These are phyloP conservation scores for Magnusiomyces paraingens DNA, from an alignment of 1,139 yeast species.

Conservation along the genomic window DNA sequence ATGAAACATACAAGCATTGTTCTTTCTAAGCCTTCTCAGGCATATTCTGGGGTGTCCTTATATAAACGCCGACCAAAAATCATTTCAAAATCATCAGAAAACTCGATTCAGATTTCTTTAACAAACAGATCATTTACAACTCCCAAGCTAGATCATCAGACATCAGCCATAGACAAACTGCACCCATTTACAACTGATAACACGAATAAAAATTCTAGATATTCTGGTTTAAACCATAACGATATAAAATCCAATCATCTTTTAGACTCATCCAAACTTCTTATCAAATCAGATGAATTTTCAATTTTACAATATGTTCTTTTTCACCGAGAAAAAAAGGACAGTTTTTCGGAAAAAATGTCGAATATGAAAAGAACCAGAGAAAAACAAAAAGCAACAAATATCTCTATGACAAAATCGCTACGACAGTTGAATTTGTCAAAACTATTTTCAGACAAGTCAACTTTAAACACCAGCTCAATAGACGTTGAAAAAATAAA, in stretches of 20 bases:
- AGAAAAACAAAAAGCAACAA: background rate
- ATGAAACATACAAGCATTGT: background rate
- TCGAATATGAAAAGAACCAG: background rate
- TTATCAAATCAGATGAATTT: conserved; percentile 1
- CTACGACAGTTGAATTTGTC: background rate
- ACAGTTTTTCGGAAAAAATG: background rate
- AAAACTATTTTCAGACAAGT: background rate
- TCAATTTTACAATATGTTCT: background rate
- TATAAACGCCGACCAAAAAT: background rate
- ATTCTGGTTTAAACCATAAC: background rate
- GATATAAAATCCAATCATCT: background rate
- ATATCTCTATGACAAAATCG: background rate
- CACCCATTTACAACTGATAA: too few species aligned
- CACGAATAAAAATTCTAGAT: background rate
- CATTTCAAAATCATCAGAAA: background rate
- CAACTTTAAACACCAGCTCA: background rate
- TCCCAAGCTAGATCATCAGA: too few species aligned
- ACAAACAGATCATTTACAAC: background rate
- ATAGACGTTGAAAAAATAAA: background rate
- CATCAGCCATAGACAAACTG: too few species aligned
- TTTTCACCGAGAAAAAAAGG: background rate
- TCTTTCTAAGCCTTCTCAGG: background rate
- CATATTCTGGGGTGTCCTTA: background rate
- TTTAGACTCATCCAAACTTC: background rate
- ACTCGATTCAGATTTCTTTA: background rate